Percentiles rank a stretch among this genome's conserved stretches.
Conservation (phyloP, 2,329 filamentous ascomycete species). For the Colletotrichum musicola region DNA sequence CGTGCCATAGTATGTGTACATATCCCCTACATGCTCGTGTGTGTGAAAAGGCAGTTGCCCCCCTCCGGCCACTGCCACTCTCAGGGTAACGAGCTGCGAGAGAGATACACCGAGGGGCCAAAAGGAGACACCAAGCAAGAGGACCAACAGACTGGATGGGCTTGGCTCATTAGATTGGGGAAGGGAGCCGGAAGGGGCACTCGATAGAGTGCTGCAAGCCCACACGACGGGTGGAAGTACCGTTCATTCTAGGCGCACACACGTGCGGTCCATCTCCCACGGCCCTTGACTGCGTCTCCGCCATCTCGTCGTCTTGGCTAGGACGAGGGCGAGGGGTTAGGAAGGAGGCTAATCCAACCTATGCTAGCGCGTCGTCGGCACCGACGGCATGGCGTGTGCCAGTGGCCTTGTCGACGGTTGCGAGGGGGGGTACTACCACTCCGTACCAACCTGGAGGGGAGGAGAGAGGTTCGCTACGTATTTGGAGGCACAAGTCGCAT, state of each 20-base stretch:
- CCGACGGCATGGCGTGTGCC: slow-evolving; percentile 38
- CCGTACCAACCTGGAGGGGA: neutral
- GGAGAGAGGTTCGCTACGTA: slow-evolving; percentile 19
- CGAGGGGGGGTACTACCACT: neutral
- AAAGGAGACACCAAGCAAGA: slow-evolving; percentile 38
- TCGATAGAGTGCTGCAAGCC: slow-evolving; percentile 40
- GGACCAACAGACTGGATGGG: slow-evolving; percentile 41
- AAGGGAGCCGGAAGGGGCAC: slow-evolving; percentile 41
- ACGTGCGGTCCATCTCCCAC: slow-evolving; percentile 37
- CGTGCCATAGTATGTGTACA: neutral
- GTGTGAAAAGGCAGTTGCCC: slow-evolving; percentile 13
- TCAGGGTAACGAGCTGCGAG: slow-evolving; percentile 40
- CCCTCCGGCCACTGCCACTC: slow-evolving; percentile 19
- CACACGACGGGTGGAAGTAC: slow-evolving; percentile 40
- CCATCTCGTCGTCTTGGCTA: slow-evolving; percentile 31
- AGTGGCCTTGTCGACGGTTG: slow-evolving; percentile 29
- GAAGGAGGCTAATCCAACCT: slow-evolving; percentile 28
- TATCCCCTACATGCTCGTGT: slow-evolving; percentile 2
- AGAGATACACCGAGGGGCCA: slow-evolving; percentile 40
- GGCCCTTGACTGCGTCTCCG: slow-evolving; percentile 34
- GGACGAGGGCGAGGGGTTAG: slow-evolving; percentile 19
- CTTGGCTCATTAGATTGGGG: slow-evolving; percentile 41
- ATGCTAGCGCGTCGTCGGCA: slow-evolving; percentile 33
- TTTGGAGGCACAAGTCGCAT: slow-evolving; percentile 32
- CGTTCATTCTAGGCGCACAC: slow-evolving; percentile 41